These are phyloP conservation scores for Leccinum variicolor DNA, from an alignment of 768 basidiomycete genomes.

Conservation along the genomic window DNA sequence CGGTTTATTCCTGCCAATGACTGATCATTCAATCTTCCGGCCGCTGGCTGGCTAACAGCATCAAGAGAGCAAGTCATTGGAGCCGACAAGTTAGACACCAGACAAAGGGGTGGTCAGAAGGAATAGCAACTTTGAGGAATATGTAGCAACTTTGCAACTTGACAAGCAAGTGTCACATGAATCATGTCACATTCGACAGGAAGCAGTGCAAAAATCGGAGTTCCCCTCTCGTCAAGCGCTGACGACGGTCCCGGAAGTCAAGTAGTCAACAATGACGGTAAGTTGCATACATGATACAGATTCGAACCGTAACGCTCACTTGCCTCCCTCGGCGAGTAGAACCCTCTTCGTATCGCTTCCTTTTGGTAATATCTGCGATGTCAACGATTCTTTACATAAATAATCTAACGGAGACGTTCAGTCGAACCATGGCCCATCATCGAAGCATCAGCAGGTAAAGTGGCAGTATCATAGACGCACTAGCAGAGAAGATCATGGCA, in stretches of 20 bases:
- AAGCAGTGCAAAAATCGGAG: neutral
- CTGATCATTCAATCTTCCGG: neutral
- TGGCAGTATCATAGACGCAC: neutral
- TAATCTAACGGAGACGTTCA: neutral
- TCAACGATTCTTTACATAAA: neutral
- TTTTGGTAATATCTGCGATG: neutral
- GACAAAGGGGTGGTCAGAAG: neutral
- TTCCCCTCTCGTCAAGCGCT: neutral
- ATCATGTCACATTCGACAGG: no score
- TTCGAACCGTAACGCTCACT: neutral
- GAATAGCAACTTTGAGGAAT: no score
- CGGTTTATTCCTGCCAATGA: neutral
- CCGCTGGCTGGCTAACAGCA: neutral
- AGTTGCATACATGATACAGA: no score
- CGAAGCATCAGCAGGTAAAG: neutral
- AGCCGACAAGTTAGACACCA: neutral
- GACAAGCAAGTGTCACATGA: neutral
- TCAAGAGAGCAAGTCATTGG: neutral
- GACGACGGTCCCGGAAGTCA: neutral
- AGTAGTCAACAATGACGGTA: no score
- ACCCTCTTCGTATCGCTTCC: neutral
- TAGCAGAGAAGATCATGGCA: neutral
- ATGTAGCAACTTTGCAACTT: neutral
- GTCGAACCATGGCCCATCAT: neutral
- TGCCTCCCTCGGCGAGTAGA: neutral